Conservation (phyloP, 1,284 basidiomycete genomes). For the Cutaneotrichosporon cavernicola region DNA sequence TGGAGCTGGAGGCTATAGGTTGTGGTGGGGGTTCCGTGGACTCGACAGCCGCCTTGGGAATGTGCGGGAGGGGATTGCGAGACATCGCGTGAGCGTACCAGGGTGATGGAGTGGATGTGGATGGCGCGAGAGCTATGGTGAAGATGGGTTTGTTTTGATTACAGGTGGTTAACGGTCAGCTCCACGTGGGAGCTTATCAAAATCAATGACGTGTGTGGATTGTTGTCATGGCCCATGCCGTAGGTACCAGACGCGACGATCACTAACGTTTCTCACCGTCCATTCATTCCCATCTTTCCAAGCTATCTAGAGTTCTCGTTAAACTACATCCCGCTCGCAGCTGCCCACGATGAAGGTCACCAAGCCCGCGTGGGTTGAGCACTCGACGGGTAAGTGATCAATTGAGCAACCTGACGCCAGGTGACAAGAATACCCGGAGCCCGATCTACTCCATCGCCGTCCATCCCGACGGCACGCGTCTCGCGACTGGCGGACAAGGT, state of each 20-base stretch:
- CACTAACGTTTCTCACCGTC: not conserved
- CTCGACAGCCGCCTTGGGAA: not conserved
- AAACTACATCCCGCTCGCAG: not conserved
- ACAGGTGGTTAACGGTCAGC: not conserved
- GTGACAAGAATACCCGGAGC: slow-evolving; percentile 64
- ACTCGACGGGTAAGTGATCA: slow-evolving; percentile 32
- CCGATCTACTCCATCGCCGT: slow-evolving; percentile 92
- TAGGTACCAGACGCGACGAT: not conserved
- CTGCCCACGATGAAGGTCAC: slow-evolving; percentile 45
- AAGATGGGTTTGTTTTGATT: slow-evolving; percentile 18
- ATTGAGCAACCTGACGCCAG: slow-evolving; percentile 16
- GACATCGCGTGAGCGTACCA: slow-evolving; percentile 17
- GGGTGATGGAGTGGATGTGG: not conserved
- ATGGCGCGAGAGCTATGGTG: not conserved
- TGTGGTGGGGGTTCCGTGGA: not conserved
- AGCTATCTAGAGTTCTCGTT: not conserved
- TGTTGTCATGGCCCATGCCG: not conserved
- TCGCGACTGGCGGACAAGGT: slow-evolving; percentile 88
- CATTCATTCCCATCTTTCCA: not conserved
- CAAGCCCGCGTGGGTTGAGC: slow-evolving; percentile 53
- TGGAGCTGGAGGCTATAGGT: slow-evolving; percentile 28
- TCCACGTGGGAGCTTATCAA: not conserved
- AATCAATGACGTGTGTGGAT: slow-evolving; percentile 18
- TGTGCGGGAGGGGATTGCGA: slow-evolving; percentile 26
- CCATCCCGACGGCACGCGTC: slow-evolving; percentile 90